Base-by-base conservation (phyloP, 257 asterid species). In the Handroanthus guayacan region DNA sequence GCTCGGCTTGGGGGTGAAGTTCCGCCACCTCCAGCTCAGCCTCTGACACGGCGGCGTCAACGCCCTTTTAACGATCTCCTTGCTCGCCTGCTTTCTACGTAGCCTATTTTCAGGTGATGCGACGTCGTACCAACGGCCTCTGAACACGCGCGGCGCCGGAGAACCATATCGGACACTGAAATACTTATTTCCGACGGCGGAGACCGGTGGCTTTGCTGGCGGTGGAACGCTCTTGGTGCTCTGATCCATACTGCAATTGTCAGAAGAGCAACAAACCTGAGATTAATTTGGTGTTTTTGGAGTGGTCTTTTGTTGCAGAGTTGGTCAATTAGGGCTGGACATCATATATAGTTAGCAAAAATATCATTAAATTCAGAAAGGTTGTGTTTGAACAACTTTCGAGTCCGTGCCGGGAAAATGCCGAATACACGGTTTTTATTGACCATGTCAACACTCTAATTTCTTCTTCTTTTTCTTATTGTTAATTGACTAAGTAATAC, bases 1-100 rank as follows among this genome's bases (percentile, higher is more conserved):
- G 81, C 88, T 88, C 0, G 94, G 96, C 7, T 83, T 84, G 37
- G 96, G 90, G 83, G 80, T 62, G 85, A 90, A 90, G 74, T 84
- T 86, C 82, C 86, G 80, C 96, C 94, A 89, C 79, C 92, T 77
- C 80, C 73, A 82, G 72, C 88, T 81, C 31, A 80, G 90, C 78
- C 85, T 75, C 50, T 73, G 87, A 17, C 61, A 13, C 8, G 92
- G 94, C 18, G 92, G 91, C 3, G 86, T 69, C 84, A 91, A 41
- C 8, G 97, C 97, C 79, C 92, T 87, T 70, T 80, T 78, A 14
- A 87, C 76, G 5, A 91, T 82, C 80, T 91, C 94, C 69, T 81
- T 89, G 80, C 80, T 84, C 1, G 86, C 97, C 61, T 72, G 87
- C 43, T 78, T 58, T 57, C 85, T 77, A 76, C 85, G 73, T 8